Evolutionary conservation across 1,139 yeast genomes (phyloP).

Genomic region (Yamadazyma atmosphaerica): DNA sequence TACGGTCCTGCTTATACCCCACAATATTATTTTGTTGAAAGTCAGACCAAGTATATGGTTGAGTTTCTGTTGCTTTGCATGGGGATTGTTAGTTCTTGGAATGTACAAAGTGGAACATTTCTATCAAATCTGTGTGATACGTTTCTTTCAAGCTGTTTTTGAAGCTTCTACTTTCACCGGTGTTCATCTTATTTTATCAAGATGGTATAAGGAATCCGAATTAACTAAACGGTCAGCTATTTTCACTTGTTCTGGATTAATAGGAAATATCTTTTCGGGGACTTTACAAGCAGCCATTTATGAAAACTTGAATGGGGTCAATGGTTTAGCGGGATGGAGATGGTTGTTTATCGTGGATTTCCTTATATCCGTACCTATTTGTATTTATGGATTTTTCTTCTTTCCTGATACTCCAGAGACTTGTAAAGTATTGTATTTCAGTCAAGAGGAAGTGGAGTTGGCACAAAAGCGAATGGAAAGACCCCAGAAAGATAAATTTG

Average conservation of each 20-base stretch:
- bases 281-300: constrained; percentile 38
- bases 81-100: constrained; percentile 57
- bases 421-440: constrained; percentile 32
- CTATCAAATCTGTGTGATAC: constrained; percentile 47
- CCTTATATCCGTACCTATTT: constrained; percentile 45
- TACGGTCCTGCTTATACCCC: constrained; percentile 57
- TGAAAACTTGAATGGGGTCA: constrained; percentile 27
- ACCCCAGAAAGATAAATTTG: constrained; percentile 36
- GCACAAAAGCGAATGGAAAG: constrained; percentile 23
- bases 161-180: constrained; percentile 58
- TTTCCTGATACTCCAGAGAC: constrained; percentile 62
- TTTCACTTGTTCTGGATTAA: constrained; percentile 52
- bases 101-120: constrained; percentile 45
- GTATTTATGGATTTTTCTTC: constrained; percentile 52
- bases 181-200: constrained; percentile 51
- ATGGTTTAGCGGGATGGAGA: constrained; percentile 39
- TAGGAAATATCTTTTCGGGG: constrained; percentile 50
- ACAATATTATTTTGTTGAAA: constrained; percentile 49
- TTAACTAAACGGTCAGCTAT: constrained; percentile 48
- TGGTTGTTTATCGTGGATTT: constrained; percentile 43
- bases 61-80: constrained; percentile 51
- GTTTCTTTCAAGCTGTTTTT: constrained; percentile 56
- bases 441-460: constrained; percentile 35
- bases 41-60: constrained; percentile 57
- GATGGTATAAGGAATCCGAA: constrained; percentile 53